These are phyloP conservation scores for Fusarium papillatum DNA, from an alignment of 2,329 filamentous ascomycete species.

Conservation along the genomic window DNA sequence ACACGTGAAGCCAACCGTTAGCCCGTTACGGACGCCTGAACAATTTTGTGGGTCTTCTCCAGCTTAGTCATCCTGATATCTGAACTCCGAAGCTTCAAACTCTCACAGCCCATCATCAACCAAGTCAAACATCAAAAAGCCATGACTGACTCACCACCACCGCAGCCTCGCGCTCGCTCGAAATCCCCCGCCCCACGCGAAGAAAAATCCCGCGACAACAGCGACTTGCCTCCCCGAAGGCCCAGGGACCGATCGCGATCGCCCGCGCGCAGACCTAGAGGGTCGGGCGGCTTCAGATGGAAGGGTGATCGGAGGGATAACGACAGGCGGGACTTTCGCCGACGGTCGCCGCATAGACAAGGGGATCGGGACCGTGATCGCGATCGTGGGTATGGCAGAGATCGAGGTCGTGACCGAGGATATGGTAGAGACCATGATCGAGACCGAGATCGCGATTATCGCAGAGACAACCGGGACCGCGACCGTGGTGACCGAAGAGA, in stretches of 20 bases:
- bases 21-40: not conserved
- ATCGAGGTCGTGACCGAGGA: slow-evolving; percentile 16
- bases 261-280: slow-evolving; percentile 36
- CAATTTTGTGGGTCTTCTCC: not conserved
- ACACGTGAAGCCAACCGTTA: not conserved
- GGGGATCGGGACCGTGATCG: slow-evolving; percentile 39
- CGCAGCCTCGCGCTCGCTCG: slow-evolving; percentile 31
- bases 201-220: slow-evolving; percentile 2
- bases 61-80: not conserved
- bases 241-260: slow-evolving; percentile 43
- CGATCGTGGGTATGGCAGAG: slow-evolving; percentile 29
- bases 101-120: not conserved
- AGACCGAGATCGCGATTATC: slow-evolving; percentile 38
- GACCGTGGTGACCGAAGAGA: slow-evolving; percentile 30
- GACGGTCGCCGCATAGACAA: slow-evolving; percentile 39
- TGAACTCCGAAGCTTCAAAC: not conserved
- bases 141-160: slow-evolving; percentile 35
- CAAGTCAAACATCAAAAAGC: slow-evolving; percentile 1
- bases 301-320: slow-evolving; percentile 43
- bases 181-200: slow-evolving; percentile 27
- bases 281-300: slow-evolving; percentile 43
- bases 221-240: slow-evolving; percentile 32
- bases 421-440: slow-evolving; percentile 26
- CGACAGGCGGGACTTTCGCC: slow-evolving; percentile 41
- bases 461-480: slow-evolving; percentile 40